phyloP scores from a whole-genome alignment of 352 stramenopile genomes.

The Phytophthora citricola region DNA sequence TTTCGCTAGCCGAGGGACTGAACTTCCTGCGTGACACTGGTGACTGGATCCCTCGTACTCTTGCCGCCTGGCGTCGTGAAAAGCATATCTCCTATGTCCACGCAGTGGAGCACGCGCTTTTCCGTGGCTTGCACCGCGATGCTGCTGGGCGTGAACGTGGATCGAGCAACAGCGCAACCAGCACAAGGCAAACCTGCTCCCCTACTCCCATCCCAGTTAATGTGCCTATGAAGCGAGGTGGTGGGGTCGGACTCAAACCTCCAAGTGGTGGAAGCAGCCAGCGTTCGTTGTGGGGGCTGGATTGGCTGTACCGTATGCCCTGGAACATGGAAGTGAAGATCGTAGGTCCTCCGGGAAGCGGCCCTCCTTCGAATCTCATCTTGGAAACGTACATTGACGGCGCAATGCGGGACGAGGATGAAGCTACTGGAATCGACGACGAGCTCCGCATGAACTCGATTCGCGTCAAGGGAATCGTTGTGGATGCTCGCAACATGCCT shows the following conservation, averaged over 20 bases:
- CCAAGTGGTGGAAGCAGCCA: conserved; percentile 68
- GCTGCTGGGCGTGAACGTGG: conserved; percentile 69
- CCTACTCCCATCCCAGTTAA: conserved; percentile 87
- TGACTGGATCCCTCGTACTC: conserved; percentile 84
- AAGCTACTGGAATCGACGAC: conserved; percentile 76
- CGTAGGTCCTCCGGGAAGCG: conserved; percentile 82
- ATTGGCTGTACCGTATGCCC: conserved; percentile 91
- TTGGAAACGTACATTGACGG: conserved; percentile 91
- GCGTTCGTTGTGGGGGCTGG: conserved; percentile 79
- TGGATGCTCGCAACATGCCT: conserved; percentile 87
- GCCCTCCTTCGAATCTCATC: conserved; percentile 84
- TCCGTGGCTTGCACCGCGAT: conserved; percentile 84
- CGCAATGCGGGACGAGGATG: conserved; percentile 76
- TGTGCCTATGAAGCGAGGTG: conserved; percentile 82
- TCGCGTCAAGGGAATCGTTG: conserved; percentile 87
- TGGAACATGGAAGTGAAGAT: conserved; percentile 94
- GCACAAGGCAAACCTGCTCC: conserved; percentile 54
- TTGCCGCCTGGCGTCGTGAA: conserved; percentile 78
- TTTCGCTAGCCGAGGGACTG: conserved; percentile 81
- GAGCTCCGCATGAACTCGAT: conserved; percentile 90
- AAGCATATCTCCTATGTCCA: conserved; percentile 90
- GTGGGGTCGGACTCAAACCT: conserved; percentile 51
- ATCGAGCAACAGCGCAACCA: conserved; percentile 35
- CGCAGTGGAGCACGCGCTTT: conserved; percentile 80
- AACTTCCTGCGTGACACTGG: conserved; percentile 81